phyloP scores from a whole-genome alignment of 495 filamentous ascomycete species.

The Xylaria bambusicola region DNA sequence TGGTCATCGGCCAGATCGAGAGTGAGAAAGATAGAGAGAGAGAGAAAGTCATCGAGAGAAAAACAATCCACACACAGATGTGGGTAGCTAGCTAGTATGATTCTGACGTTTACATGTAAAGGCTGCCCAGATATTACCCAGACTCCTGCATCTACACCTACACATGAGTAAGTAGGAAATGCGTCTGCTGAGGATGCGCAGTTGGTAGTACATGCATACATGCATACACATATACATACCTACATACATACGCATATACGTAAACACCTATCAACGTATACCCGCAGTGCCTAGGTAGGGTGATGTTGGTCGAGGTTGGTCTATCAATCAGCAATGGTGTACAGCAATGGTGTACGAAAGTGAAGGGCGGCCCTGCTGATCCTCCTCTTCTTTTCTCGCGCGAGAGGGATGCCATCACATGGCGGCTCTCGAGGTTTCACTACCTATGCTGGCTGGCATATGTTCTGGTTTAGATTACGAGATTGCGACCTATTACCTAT shows the following conservation, averaged over 20 bases:
- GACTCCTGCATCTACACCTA: neutral
- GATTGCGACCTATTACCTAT: neutral
- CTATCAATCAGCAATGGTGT: constrained; percentile 1
- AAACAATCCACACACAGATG: no score
- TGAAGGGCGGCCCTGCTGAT: constrained; percentile 1
- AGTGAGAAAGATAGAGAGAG: no score
- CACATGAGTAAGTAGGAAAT: no score
- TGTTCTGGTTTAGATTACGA: constrained; percentile 1
- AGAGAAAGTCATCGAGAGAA: neutral
- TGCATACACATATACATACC: no score
- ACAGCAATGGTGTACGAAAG: constrained; percentile 14
- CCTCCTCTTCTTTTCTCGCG: neutral
- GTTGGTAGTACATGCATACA: no score
- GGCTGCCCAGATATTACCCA: neutral
- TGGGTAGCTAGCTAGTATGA: no score
- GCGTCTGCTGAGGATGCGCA: no score
- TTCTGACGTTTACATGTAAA: neutral
- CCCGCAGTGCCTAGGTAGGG: no score
- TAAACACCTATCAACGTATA: no score
- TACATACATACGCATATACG: no score
- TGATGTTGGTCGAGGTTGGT: no score
- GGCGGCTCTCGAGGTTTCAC: constrained; percentile 10
- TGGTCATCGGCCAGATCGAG: constrained; percentile 2
- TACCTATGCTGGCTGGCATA: neutral
- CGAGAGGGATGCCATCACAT: neutral